These are phyloP conservation scores for Tylopilus balloui DNA, from an alignment of 768 basidiomycete genomes.

Conservation along the genomic window DNA sequence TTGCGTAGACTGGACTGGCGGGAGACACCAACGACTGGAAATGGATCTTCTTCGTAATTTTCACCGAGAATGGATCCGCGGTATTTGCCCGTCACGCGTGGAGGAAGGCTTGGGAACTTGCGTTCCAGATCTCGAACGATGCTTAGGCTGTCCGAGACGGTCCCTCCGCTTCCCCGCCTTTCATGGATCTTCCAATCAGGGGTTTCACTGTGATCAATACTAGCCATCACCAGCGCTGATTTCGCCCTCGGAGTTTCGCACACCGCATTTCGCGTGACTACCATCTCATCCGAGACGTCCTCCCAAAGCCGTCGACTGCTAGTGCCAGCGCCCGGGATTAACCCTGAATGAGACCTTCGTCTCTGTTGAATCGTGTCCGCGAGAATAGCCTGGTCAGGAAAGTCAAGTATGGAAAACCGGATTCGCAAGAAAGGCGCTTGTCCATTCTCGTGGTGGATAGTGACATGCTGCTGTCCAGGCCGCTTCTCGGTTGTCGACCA, in stretches of 20 bases:
- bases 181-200: slow-evolving; percentile 13
- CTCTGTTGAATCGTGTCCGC: slow-evolving; percentile 14
- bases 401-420: slow-evolving; percentile 48
- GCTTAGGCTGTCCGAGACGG: slow-evolving; percentile 40
- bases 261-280: neutral
- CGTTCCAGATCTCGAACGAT: slow-evolving; percentile 47
- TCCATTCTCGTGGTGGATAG: slow-evolving; percentile 41
- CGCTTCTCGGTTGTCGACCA: slow-evolving; percentile 6
- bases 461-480: slow-evolving; percentile 41
- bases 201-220: neutral
- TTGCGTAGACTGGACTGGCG: slow-evolving; percentile 20
- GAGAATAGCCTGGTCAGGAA: slow-evolving; percentile 31
- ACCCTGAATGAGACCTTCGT: slow-evolving; percentile 12
- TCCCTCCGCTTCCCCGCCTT: slow-evolving; percentile 21
- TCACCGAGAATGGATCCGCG: slow-evolving; percentile 25
- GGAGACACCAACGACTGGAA: slow-evolving; percentile 23
- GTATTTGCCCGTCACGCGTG: slow-evolving; percentile 28
- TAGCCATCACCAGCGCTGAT: slow-evolving; percentile 6
- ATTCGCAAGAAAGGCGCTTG: slow-evolving; percentile 48
- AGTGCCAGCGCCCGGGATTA: slow-evolving; percentile 4
- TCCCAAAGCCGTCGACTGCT: neutral
- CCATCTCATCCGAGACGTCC: slow-evolving; percentile 11
- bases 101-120: slow-evolving; percentile 52
- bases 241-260: slow-evolving; percentile 10
- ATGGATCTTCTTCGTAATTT: slow-evolving; percentile 21